phyloP scores from a whole-genome alignment of 1,284 basidiomycete species.

The Cryptococcus sp. region DNA sequence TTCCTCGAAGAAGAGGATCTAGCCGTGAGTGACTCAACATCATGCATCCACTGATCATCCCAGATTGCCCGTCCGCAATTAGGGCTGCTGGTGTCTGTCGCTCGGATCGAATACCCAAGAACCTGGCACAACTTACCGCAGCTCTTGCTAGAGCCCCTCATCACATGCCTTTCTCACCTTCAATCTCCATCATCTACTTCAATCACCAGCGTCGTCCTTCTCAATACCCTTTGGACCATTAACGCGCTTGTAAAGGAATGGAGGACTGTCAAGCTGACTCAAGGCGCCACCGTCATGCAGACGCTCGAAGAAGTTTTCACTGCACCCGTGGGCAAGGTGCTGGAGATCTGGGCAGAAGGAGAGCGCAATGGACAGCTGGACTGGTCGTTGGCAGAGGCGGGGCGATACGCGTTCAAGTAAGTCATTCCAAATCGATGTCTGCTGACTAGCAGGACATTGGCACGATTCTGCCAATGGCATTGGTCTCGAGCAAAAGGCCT shows the following conservation, averaged over 20 bases:
- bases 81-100: constrained; percentile 46
- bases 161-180: constrained; percentile 38
- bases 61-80: constrained; percentile 53
- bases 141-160: constrained; percentile 42
- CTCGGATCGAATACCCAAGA: constrained; percentile 48
- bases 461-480: constrained; percentile 47
- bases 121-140: constrained; percentile 45
- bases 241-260: constrained; percentile 54
- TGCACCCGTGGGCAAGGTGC: constrained; percentile 37
- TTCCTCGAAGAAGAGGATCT: constrained; percentile 51
- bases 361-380: constrained; percentile 37
- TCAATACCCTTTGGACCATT: constrained; percentile 53
- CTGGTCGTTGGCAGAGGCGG: constrained; percentile 48
- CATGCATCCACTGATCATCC: background rate
- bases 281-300: constrained; percentile 48
- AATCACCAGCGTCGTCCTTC: constrained; percentile 39
- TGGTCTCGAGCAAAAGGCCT: constrained; percentile 48
- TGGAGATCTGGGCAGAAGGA: constrained; percentile 41
- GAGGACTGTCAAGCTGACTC: constrained; percentile 48
- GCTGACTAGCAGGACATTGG: constrained; percentile 37
- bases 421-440: constrained; percentile 8
- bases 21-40: constrained; percentile 25
- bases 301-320: constrained; percentile 40
- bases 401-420: constrained; percentile 53
- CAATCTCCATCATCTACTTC: constrained; percentile 24